phyloP scores from a whole-genome alignment of 1,284 basidiomycete genomes.

The Ustilago curta region DNA sequence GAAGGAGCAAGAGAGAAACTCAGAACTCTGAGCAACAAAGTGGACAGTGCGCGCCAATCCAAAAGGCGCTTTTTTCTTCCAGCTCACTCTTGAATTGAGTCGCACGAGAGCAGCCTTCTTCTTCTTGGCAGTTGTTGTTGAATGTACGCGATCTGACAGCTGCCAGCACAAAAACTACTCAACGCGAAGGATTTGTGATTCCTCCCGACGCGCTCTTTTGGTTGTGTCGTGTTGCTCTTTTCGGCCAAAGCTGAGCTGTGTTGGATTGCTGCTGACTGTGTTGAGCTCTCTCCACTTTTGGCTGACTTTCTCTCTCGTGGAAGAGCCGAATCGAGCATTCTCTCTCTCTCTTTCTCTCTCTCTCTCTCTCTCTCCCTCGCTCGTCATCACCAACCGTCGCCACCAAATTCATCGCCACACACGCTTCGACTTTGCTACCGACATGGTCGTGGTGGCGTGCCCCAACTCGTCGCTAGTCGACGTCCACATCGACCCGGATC shows the following conservation, averaged over 20 bases:
- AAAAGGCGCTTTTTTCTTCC: conserved; percentile 2
- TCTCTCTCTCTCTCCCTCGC: not conserved
- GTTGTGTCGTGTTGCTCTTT: conserved; percentile 17
- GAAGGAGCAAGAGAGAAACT: not conserved
- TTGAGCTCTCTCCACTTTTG: not conserved
- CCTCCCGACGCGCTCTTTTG: no score
- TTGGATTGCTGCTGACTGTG: not conserved
- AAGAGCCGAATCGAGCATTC: no score
- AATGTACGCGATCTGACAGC: not conserved
- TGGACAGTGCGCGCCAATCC: conserved; percentile 36
- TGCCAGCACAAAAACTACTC: not conserved
- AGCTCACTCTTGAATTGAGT: not conserved
- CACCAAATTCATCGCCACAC: not conserved
- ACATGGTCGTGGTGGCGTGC: conserved; percentile 47
- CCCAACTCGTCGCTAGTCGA: conserved; percentile 43
- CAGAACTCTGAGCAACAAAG: not conserved
- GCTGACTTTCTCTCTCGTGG: no score
- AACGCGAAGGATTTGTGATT: no score
- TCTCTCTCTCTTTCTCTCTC: no score
- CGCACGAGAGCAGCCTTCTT: conserved; percentile 17
- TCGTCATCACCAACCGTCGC: not conserved
- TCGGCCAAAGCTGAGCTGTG: not conserved
- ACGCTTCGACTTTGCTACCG: not conserved
- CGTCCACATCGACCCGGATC: conserved; percentile 33
- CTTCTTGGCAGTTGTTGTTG: not conserved